Percentiles rank a stretch among this genome's conserved stretches.
phyloP scores from a whole-genome alignment of 352 stramenopile genomes.

The Elongisporangium undulatum region DNA sequence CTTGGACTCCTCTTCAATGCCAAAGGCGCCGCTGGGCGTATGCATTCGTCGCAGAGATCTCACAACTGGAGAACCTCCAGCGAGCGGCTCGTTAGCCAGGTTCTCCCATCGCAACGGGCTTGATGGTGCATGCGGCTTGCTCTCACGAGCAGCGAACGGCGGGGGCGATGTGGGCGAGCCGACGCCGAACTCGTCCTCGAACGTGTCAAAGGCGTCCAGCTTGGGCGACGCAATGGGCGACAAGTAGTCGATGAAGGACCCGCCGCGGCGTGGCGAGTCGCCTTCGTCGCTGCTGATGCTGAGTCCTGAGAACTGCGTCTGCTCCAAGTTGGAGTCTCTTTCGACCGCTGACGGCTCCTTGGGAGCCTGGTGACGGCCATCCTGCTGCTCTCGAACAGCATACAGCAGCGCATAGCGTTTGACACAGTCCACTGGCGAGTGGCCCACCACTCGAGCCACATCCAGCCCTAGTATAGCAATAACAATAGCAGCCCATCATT shows the following conservation, averaged over 20 bases:
- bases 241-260: conserved; percentile 58
- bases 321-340: conserved; percentile 15
- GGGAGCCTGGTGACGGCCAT: not conserved
- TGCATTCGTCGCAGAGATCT: not conserved
- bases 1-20: conserved; percentile 36
- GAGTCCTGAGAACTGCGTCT: conserved; percentile 9
- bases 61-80: not conserved
- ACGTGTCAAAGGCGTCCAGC: conserved; percentile 46
- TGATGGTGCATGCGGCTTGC: conserved; percentile 3
- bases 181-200: conserved; percentile 42
- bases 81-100: conserved; percentile 39
- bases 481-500: conserved; percentile 1
- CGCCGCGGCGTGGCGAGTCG: conserved; percentile 23
- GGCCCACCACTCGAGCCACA: conserved; percentile 46
- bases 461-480: conserved; percentile 59
- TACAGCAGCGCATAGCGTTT: conserved; percentile 78
- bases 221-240: conserved; percentile 58
- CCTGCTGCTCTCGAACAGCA: conserved; percentile 27
- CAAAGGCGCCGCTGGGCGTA: conserved; percentile 18
- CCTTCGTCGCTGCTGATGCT: conserved; percentile 22
- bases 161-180: conserved; percentile 55
- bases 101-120: conserved; percentile 72
- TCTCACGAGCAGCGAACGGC: conserved; percentile 50
- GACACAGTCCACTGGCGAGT: conserved; percentile 72
- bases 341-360: conserved; percentile 11